These are phyloP conservation scores for Backusella macrospora DNA, from an alignment of 192 early-diverging fungal species.

Conservation along the genomic window DNA sequence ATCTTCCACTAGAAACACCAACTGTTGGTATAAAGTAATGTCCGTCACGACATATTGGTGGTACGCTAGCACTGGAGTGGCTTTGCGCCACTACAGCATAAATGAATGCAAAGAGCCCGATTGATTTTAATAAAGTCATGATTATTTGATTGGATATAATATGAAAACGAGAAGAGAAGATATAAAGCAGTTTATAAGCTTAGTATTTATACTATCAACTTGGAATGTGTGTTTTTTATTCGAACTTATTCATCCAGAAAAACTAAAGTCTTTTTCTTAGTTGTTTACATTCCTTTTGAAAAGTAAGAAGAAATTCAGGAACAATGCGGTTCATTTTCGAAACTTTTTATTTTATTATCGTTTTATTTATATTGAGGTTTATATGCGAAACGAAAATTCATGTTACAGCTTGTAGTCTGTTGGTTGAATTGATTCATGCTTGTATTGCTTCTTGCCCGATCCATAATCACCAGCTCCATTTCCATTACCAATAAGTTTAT, in stretches of 20 bases:
- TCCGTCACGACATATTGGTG: not conserved
- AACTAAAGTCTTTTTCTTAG: not conserved
- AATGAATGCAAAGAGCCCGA: not conserved
- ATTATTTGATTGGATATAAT: not conserved
- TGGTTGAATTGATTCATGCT: conserved; percentile 66
- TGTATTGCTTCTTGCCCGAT: conserved; percentile 68
- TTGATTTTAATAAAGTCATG: not conserved
- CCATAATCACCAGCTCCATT: conserved; percentile 85
- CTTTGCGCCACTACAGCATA: not conserved
- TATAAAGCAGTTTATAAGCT: not conserved
- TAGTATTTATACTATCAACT: not conserved
- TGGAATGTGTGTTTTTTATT: not conserved
- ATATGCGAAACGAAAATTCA: not conserved
- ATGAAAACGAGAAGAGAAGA: not conserved
- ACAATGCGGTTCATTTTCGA: not conserved
- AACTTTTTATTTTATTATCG: not conserved
- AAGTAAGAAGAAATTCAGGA: not conserved
- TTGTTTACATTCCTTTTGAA: conserved; percentile 11
- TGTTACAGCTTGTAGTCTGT: conserved; percentile 26
- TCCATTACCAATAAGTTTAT: conserved; percentile 87
- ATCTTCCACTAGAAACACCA: not conserved
- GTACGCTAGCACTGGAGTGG: not conserved
- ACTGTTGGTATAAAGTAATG: not conserved
- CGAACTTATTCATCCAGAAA: too few relatives aligned
- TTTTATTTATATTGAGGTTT: conserved; percentile 5